A percentile compares a stretch with the other conserved stretches of the same genome.
phyloP scores from a whole-genome alignment of 2,329 filamentous ascomycete genomes.

The Cyphellophora attinorum region DNA sequence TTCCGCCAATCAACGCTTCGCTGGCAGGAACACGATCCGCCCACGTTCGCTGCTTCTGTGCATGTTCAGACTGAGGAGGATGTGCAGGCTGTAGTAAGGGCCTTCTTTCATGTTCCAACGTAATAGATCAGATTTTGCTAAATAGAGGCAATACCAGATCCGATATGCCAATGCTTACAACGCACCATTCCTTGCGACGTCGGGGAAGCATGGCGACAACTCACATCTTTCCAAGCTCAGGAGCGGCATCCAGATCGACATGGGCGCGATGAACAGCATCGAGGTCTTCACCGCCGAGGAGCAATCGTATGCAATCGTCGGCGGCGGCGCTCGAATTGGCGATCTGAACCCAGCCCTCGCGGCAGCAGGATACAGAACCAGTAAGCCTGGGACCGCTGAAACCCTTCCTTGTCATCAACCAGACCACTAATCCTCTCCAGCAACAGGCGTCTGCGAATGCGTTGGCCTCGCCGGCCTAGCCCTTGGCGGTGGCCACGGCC shows the following conservation, averaged over 20 bases:
- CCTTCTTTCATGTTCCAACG: no score
- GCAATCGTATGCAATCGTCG: constrained; percentile 37
- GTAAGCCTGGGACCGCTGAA: constrained; percentile 19
- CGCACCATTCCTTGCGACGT: no score
- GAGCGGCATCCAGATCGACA: constrained; percentile 41
- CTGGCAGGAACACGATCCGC: no score
- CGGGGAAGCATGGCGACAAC: constrained; percentile 1
- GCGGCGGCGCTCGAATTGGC: constrained; percentile 39
- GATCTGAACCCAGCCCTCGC: constrained; percentile 39
- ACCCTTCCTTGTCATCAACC: no score
- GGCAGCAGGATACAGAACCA: constrained; percentile 42
- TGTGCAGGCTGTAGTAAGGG: no score
- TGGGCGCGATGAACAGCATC: constrained; percentile 37
- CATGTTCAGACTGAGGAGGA: no score
- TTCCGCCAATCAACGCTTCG: no score
- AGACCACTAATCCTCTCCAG: constrained; percentile 11
- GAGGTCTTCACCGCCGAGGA: constrained; percentile 33
- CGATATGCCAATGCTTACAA: no score
- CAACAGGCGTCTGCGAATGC: constrained; percentile 38
- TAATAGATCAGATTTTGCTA: no score
- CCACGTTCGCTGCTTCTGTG: no score
- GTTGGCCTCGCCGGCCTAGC: constrained; percentile 38
- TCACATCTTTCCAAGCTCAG: constrained; percentile 9
- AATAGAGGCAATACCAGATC: no score
- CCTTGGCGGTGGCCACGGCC: constrained; percentile 50